Base-by-base conservation (phyloP, 805 yeast genomes). In the Metschnikowia baotianmanensis region DNA sequence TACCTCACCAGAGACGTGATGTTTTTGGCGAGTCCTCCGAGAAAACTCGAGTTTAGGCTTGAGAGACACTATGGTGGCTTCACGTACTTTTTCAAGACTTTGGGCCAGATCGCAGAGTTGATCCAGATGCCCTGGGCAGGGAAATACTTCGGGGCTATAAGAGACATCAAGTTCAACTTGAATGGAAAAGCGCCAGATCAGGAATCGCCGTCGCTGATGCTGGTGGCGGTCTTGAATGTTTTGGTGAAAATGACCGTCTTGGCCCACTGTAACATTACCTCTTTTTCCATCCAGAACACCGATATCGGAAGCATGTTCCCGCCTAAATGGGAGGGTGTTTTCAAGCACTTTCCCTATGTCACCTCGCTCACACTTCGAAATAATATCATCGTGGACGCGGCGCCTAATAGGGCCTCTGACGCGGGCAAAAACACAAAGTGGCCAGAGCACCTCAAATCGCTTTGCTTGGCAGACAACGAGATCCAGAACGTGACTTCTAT, bases 231-330 rank as follows among this genome's bases (percentile, higher is more conserved):
- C 3, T 50, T 65, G 31, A 56, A 57, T 29, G 58, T 56, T 5
- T 35, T 65, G 31, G 58, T 59, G n/a, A 49, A 51, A 17, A 38
- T 61, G 17, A 45, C 56, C 17, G 36, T 43, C 29, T 45, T 59
- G 18, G 38, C 42, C 23, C 43, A 39, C 12, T 42, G 46, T 11
- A 57, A 61, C 38, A 31, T 65, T 29, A 34, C 34, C 3, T 15
- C 36, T 7, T 17, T 68, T 4, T 51, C 63, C 12, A 55, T 68
- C 15, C 43, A 47, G 15, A 53, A 58, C n/a, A 63, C 69, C 11
- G 67, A 66, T 28, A 58, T 68, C 2, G 72, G 73, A 5, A 50
- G 52, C 6, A 52, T 58, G 36, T 66, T 50, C 43, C 58, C 57
- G 3, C 33, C 47, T 3, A 57, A 56, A 36, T 68, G 73, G 73